Evolutionary conservation across 108 stramenopile species (phyloP).

Genomic region (Hondaea fermentalgiana): DNA sequence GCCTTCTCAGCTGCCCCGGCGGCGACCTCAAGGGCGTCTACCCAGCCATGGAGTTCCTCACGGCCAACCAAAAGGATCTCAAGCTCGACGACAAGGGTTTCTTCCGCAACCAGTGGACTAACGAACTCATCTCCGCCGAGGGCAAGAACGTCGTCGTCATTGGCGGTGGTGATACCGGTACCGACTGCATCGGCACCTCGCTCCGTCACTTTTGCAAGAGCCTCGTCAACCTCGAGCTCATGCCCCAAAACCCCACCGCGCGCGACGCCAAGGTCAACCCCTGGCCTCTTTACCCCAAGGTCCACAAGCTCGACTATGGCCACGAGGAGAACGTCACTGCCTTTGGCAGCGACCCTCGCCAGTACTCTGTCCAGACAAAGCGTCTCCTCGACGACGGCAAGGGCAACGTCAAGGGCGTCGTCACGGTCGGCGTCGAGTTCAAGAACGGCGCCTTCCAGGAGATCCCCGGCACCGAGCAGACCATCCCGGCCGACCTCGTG

Average conservation of each 20-base stretch:
- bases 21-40: slow-evolving; percentile 80
- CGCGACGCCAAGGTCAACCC: slow-evolving; percentile 79
- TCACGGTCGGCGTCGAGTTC: slow-evolving; percentile 85
- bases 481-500: slow-evolving; percentile 81
- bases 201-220: slow-evolving; percentile 94
- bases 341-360: slow-evolving; percentile 87
- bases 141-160: slow-evolving; percentile 95
- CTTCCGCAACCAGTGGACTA: slow-evolving; percentile 80
- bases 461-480: slow-evolving; percentile 70
- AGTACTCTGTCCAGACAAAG: slow-evolving; percentile 89
- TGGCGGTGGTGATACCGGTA: slow-evolving; percentile 94
- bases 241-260: slow-evolving; percentile 79
- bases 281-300: slow-evolving; percentile 96
- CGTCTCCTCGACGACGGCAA: slow-evolving; percentile 80
- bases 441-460: slow-evolving; percentile 59
- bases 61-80: slow-evolving; percentile 87
- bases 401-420: slow-evolving; percentile 81
- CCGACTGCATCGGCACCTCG: slow-evolving; percentile 93
- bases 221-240: slow-evolving; percentile 89
- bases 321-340: slow-evolving; percentile 87
- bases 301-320: slow-evolving; percentile 89
- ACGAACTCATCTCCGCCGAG: slow-evolving; percentile 83
- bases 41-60: slow-evolving; percentile 90
- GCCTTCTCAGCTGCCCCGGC: slow-evolving; percentile 84
- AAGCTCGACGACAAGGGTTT: slow-evolving; percentile 83